phyloP scores from a whole-genome alignment of 805 yeast species.

The Myxozyma vanderwaltii region DNA sequence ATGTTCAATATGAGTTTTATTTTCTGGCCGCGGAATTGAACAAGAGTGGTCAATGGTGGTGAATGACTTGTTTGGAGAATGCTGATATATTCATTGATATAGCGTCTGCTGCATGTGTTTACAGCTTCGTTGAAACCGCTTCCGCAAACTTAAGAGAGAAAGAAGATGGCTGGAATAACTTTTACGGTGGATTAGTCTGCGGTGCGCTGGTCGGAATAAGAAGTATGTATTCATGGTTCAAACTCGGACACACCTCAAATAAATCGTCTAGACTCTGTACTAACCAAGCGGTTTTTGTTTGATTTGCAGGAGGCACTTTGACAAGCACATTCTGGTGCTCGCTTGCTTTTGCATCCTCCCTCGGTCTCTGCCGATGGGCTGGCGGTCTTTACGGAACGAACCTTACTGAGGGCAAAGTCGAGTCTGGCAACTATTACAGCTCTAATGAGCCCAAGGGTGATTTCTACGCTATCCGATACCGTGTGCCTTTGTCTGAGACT shows the following conservation, averaged over 20 bases:
- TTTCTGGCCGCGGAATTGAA: too few species aligned
- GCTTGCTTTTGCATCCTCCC: constrained; percentile 22
- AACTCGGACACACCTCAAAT: too few species aligned
- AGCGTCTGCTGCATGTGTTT: constrained; percentile 56
- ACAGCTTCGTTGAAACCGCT: constrained; percentile 47
- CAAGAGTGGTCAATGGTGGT: too few species aligned
- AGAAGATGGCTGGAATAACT: constrained; percentile 59
- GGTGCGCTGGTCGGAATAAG: constrained; percentile 22
- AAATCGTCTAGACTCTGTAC: too few species aligned
- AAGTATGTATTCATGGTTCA: constrained; percentile 4
- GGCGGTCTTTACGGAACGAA: constrained; percentile 46
- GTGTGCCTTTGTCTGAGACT: constrained; percentile 81
- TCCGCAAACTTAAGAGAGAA: constrained; percentile 62
- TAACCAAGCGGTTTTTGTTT: background rate
- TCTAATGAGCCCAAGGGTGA: constrained; percentile 40
- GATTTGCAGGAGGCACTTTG: constrained; percentile 7
- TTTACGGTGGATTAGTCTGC: constrained; percentile 25
- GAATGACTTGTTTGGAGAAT: too few species aligned
- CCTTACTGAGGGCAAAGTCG: constrained; percentile 41
- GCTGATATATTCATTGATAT: too few species aligned
- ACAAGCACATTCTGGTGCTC: constrained; percentile 16
- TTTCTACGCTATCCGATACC: constrained; percentile 78
- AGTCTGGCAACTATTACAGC: constrained; percentile 24
- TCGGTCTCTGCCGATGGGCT: constrained; percentile 50
- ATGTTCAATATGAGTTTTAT: too few species aligned